These are phyloP conservation scores for Nakaseomyces delphensis DNA, from an alignment of 1,139 yeast species.

Conservation along the genomic window DNA sequence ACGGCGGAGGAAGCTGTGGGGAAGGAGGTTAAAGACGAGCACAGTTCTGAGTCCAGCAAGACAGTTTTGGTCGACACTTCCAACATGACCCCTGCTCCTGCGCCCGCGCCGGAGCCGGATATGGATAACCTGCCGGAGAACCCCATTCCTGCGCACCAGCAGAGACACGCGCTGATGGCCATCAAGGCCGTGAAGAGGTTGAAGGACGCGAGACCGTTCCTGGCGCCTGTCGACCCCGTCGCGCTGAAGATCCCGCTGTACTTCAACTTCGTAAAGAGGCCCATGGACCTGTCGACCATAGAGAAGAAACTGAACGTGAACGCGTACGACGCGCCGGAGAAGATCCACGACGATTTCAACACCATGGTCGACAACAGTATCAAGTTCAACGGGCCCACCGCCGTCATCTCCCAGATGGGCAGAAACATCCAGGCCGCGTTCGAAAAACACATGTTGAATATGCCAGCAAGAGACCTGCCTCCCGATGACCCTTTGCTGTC, in stretches of 20 bases:
- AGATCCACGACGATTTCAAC: conserved; percentile 71
- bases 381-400: conserved; percentile 74
- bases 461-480: conserved; percentile 73
- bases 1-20: background rate
- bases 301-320: conserved; percentile 64
- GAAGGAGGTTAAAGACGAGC: background rate
- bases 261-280: conserved; percentile 71
- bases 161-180: conserved; percentile 49
- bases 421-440: conserved; percentile 82
- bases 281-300: conserved; percentile 91
- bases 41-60: background rate
- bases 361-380: conserved; percentile 77
- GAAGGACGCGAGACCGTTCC: conserved; percentile 87
- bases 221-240: conserved; percentile 81
- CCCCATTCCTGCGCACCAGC: conserved; percentile 85
- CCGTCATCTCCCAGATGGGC: conserved; percentile 86
- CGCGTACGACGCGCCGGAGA: conserved; percentile 63
- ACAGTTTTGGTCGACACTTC: conserved; percentile 5
- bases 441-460: conserved; percentile 84
- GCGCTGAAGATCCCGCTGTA: conserved; percentile 87
- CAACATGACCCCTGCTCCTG: conserved; percentile 48
- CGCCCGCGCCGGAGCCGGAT: conserved; percentile 64
- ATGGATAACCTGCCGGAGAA: conserved; percentile 53
- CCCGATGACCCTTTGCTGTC: conserved; percentile 20
- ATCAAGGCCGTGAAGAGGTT: conserved; percentile 77